Percentiles rank a stretch among this genome's conserved stretches.
phyloP scores from a whole-genome alignment of 805 yeast species.

The Spathaspora girioi region DNA sequence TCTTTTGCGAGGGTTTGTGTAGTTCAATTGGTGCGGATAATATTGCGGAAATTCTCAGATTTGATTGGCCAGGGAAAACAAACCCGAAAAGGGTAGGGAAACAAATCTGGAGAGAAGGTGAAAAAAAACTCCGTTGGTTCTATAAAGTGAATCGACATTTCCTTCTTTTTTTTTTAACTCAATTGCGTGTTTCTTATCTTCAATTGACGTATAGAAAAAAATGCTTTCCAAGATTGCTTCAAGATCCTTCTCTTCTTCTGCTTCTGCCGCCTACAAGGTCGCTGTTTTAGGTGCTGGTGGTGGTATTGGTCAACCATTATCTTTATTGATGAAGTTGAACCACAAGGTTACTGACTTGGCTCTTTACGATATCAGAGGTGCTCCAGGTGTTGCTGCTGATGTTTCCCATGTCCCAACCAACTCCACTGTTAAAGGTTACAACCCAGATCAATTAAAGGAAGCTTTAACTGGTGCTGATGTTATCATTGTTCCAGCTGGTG shows the following conservation, averaged over 20 bases:
- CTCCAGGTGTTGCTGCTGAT: constrained; percentile 97
- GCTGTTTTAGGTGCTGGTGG: constrained; percentile 83
- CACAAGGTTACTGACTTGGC: constrained; percentile 82
- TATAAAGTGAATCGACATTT: neutral
- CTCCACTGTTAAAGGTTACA: constrained; percentile 83
- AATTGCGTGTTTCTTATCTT: neutral
- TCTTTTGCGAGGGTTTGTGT: neutral
- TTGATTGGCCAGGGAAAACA: neutral
- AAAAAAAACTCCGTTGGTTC: neutral
- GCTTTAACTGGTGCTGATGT: constrained; percentile 81
- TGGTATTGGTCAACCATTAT: constrained; percentile 79
- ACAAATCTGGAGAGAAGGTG: constrained; percentile 2
- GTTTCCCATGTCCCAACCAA: constrained; percentile 91
- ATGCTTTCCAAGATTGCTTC: constrained; percentile 58
- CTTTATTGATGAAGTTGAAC: constrained; percentile 73
- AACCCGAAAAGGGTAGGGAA: neutral
- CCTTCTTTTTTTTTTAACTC: neutral
- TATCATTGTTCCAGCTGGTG: constrained; percentile 95
- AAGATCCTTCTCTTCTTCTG: constrained; percentile 66
- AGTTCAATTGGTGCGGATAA: neutral
- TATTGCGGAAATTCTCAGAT: neutral
- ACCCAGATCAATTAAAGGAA: constrained; percentile 69
- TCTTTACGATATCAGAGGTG: constrained; percentile 84
- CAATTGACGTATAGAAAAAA: constrained; percentile 2
- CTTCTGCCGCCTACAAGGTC: constrained; percentile 64